Base-by-base conservation (phyloP, 2,329 filamentous ascomycete species). In the Phyllosticta citrichinensis region DNA sequence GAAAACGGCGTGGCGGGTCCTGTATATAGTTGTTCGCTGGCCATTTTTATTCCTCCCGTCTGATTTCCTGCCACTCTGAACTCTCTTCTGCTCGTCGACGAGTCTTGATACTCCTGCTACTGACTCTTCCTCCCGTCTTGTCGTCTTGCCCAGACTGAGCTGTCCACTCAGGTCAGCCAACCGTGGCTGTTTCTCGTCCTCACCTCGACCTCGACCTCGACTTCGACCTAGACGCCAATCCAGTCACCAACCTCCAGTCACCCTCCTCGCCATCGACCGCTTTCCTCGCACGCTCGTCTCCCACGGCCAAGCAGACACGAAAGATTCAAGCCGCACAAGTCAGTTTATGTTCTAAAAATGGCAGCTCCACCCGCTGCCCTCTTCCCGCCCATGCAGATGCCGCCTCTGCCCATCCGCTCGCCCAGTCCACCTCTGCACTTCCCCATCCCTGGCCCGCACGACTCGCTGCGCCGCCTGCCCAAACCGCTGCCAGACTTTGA, bases 391-490 rank as follows among this genome's bases (percentile, higher is more conserved):
- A 40, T 40, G 33, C 33, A 40, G 33, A 40, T 40, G 33, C 33
- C 33, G 33, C 33, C 33, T 40, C 33, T 55, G 58, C 35, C 19
- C 35, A 12, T n/a, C 58, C 58, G 58, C 35, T 55, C 58, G 5
- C 58, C 58, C 33, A 55, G 52, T 33, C 58, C 58, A 22, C 58
- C 58, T 17, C 58, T 24, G 30, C 58, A 60, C 58, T 60, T 60
- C 58, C 58, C 58, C 24, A 52, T 52, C 20, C 55, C 58, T 47
- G 51, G 52, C 24, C 58, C 58, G 8, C 55, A 35, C 24, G 52
- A 52, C 52, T 20, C 55, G n/a, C 52, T 52, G 24, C 58, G 52
- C 52, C 58, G 52, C 52, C 58, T 60, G 12, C 58, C 58, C 6
- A 52, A 53, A 33, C 58, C 58, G 11, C 24, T 60, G 58, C 58